Evolutionary conservation across 1,284 basidiomycete species (phyloP), one percentile per base, ranked within the genome.

Genomic region (Amylostereum chailletii): DNA sequence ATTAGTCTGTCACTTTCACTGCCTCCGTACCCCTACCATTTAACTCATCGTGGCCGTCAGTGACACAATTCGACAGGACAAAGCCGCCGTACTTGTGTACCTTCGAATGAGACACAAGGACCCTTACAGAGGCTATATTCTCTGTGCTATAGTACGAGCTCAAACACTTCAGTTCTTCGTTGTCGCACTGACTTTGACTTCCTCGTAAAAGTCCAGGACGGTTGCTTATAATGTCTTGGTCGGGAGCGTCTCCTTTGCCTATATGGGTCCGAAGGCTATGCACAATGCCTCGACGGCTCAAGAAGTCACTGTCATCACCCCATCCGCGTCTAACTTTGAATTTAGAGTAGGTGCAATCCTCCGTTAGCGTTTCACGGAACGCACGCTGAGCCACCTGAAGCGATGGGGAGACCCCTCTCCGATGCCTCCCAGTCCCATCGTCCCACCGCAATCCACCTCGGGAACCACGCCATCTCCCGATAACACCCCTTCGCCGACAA

Each of bases 231-330:
- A 85, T 55, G 81, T 85, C 9, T 66, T 86, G 34, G 83, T 87
- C 27, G 85, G 78, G 32, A 83, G 83, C 55, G 80, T 88, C 31
- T 86, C 86, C 1, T 84, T 82, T 58, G 85, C 84, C 7, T 74
- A 75, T 37, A 80, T 82, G 5, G 79, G 81, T 2, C 76, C 78
- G 10, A 84, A 85, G 59, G 79, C 83, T 1, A 72, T 88, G 59
- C 83, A 86, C 57, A 86, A 81, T 56, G 82, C 81, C 6, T 86
- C 85, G 5, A 88, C 86, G 0, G 85, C 85, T 0, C 83, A 86
- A 63, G 85, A 88, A 65, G 78, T 88, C 53, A 77, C 77, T 26
- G 76, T 88, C 39, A 76, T 88, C 47, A 79, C 83, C 1, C 82
- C 83, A 4, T 71, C 70, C 11, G 81, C 84, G 2, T 67, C 70